Evolutionary conservation across 1,284 basidiomycete species (phyloP).

Genomic region (Hortiboletus rubellus): DNA sequence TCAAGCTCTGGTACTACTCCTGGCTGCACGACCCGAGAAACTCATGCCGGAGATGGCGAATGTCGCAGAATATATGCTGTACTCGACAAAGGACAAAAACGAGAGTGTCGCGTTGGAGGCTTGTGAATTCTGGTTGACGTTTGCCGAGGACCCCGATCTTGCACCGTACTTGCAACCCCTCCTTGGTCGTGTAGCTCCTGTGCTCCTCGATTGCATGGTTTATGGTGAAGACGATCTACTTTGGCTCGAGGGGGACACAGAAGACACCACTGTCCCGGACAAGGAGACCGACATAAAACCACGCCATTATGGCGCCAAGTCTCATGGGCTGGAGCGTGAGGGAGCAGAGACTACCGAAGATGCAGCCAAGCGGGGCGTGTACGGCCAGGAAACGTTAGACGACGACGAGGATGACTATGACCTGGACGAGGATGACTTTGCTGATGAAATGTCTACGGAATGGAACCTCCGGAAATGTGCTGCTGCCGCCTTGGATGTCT

Average conservation of each 20-base stretch:
- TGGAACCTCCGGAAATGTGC: slow-evolving; percentile 99
- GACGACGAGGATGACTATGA: slow-evolving; percentile 85
- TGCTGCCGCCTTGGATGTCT: slow-evolving; percentile 95
- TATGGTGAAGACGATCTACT: slow-evolving; percentile 97
- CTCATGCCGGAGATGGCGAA: slow-evolving; percentile 95
- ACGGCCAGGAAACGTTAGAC: slow-evolving; percentile 68
- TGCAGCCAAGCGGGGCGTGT: slow-evolving; percentile 56
- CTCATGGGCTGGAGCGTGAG: slow-evolving; percentile 83
- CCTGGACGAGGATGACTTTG: slow-evolving; percentile 88
- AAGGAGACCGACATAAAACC: slow-evolving; percentile 96
- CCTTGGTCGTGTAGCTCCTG: slow-evolving; percentile 86
- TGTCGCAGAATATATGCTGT: slow-evolving; percentile 98
- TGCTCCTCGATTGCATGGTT: slow-evolving; percentile 95
- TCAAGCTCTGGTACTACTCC: slow-evolving; percentile 90
- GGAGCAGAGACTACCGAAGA: slow-evolving; percentile 49
- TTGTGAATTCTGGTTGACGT: slow-evolving; percentile 99
- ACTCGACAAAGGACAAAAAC: slow-evolving; percentile 96
- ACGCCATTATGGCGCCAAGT: slow-evolving; percentile 83
- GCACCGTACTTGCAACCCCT: slow-evolving; percentile 84
- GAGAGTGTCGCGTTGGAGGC: slow-evolving; percentile 95
- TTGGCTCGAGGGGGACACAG: slow-evolving; percentile 91
- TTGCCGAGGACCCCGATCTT: slow-evolving; percentile 92
- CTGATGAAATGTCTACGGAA: slow-evolving; percentile 96
- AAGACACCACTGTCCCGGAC: slow-evolving; percentile 89
- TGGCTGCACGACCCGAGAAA: slow-evolving; percentile 93